Base-by-base conservation (phyloP, 805 yeast genomes). In the Wickerhamiella musiphila region DNA sequence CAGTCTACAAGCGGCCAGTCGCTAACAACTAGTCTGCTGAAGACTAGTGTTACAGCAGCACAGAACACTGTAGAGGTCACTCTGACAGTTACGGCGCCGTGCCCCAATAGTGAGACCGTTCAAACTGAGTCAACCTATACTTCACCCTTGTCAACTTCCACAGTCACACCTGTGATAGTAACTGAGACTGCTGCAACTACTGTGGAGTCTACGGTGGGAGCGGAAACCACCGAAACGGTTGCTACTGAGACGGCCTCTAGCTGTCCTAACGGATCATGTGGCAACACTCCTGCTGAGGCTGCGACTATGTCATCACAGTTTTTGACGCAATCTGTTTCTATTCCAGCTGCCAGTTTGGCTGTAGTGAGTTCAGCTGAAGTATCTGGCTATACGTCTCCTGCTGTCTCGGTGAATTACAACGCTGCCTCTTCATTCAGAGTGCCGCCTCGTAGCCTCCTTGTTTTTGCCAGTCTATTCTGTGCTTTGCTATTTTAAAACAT, bases 291-390 rank as follows among this genome's bases (percentile, higher is more conserved):
- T 15, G 23, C 37, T 6, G 31, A 38, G 21, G 41, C 28, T 15
- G 41, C 41, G 11, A 38, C 39, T 1, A 37, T 25, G 12, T 30
- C 32, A 26, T 32, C 41, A 4, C 28, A 28, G 31, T 24, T 22
- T 12, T 18, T 32, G 6, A 17, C 35, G 1, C 26, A 24, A n/a
- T 24, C 26, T 11, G 26, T 24, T 4, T 14, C 26, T n/a, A 13
- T 24, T 16, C 26, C 26, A 5, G 15, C 26, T 3, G 26, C 26
- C 13, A 24, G 18, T 4, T 24, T 18, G 11, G 11, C 9, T 13
- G 26, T 24, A 18, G 14, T 11, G 6, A 18, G 18, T 4, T 18
- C 26, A 11, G 15, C 15, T 6, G 26, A 18, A 13, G 18, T 24
- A 6, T 13, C 26, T n/a, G n/a, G n/a, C n/a, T n/a, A 11, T 21